These are phyloP conservation scores for Boletellus ananas DNA, from an alignment of 768 basidiomycete genomes.

Conservation along the genomic window DNA sequence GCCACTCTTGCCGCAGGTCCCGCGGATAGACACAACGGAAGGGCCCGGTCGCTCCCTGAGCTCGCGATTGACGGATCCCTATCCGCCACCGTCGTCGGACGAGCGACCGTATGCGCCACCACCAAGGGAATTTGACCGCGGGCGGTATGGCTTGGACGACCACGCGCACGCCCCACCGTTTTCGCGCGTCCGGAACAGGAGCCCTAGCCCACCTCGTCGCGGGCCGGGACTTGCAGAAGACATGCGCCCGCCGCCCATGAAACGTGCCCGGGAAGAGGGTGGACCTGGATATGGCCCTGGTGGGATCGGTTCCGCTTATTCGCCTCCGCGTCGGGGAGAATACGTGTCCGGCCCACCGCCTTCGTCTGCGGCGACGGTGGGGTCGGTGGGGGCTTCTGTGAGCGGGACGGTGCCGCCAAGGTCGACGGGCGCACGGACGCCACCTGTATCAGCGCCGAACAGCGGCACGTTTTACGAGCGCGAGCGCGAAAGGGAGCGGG, in stretches of 20 bases:
- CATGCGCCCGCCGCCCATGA: constrained; percentile 39
- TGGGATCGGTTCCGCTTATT: constrained; percentile 21
- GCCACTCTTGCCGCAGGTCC: constrained; percentile 19
- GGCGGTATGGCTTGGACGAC: constrained; percentile 22
- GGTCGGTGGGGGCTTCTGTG: background rate
- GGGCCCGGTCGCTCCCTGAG: constrained; percentile 24
- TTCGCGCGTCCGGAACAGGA: constrained; percentile 44
- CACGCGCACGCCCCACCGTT: constrained; percentile 23
- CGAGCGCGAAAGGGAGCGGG: constrained; percentile 8
- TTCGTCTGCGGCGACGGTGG: constrained; percentile 13
- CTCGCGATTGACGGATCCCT: constrained; percentile 28
- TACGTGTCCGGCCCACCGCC: constrained; percentile 23
- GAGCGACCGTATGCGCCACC: constrained; percentile 24
- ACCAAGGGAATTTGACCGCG: constrained; percentile 29
- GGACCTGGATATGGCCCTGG: constrained; percentile 18
- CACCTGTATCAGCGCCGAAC: constrained; percentile 21
- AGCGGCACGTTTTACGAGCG: constrained; percentile 34
- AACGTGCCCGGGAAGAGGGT: constrained; percentile 43
- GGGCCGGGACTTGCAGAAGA: constrained; percentile 32
- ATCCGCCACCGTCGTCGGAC: constrained; percentile 13
- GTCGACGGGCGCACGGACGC: constrained; percentile 20
- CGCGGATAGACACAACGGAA: constrained; percentile 15
- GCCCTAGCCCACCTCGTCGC: constrained; percentile 39
- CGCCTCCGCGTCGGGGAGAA: constrained; percentile 29
- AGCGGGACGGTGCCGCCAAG: constrained; percentile 1